Conservation (phyloP, 2,329 filamentous ascomycete genomes). For the Lecanosticta acicola region DNA sequence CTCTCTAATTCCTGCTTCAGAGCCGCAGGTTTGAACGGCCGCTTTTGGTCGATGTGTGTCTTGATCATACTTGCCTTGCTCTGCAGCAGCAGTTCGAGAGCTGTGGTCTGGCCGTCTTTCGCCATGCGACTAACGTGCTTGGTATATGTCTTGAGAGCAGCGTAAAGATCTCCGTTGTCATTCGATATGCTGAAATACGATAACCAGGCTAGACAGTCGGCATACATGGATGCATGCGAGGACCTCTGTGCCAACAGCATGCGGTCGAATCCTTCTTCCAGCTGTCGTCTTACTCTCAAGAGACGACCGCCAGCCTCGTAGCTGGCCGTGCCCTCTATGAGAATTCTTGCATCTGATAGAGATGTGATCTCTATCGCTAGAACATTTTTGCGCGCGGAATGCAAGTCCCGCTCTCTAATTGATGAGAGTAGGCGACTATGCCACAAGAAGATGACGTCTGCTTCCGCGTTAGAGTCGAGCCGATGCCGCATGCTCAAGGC, state of each 20-base stretch:
- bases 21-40: conserved; percentile 61
- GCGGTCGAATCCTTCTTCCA: conserved; percentile 53
- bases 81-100: conserved; percentile 61
- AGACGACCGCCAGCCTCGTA: conserved; percentile 22
- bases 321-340: no score
- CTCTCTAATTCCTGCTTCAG: conserved; percentile 57
- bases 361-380: no score
- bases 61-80: conserved; percentile 60
- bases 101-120: conserved; percentile 32
- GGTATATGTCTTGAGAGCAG: conserved; percentile 37
- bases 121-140: conserved; percentile 38
- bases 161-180: conserved; percentile 29
- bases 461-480: conserved; percentile 33
- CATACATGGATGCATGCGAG: conserved; percentile 49
- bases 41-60: conserved; percentile 56
- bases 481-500: conserved; percentile 56
- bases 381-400: conserved; percentile 1
- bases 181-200: conserved; percentile 59
- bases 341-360: no score
- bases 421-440: conserved; percentile 58
- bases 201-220: conserved; percentile 60
- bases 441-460: conserved; percentile 47
- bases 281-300: conserved; percentile 50
- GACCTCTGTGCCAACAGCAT: conserved; percentile 48
- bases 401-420: conserved; percentile 39